A percentile compares a stretch with the other conserved stretches of the same genome.
These are phyloP conservation scores for Posidonia oceanica DNA, from an alignment of 116 monocot species.

Conservation along the genomic window DNA sequence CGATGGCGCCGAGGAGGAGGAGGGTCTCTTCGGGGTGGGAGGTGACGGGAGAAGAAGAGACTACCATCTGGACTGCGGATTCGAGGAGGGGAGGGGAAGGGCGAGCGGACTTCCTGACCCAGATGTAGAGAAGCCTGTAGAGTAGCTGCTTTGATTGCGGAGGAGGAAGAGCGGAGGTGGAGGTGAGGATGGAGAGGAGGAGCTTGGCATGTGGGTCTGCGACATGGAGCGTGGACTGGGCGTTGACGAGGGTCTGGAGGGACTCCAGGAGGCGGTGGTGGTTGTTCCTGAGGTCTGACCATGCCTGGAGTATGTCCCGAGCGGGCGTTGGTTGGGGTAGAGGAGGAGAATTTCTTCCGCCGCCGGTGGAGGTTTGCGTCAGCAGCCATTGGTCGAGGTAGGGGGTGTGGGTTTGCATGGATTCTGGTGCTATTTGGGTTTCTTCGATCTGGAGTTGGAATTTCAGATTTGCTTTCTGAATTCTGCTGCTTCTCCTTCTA, in stretches of 20 bases:
- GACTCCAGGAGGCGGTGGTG: conserved; percentile 21
- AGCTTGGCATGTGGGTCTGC: conserved; percentile 53
- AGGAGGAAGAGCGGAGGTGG: conserved; percentile 12
- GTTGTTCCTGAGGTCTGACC: conserved; percentile 42
- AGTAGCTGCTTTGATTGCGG: conserved; percentile 14
- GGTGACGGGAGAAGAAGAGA: conserved; percentile 8
- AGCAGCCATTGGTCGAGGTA: conserved; percentile 47
- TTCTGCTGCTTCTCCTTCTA: too few species aligned
- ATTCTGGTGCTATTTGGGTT: too few species aligned
- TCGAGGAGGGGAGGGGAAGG: conserved; percentile 34
- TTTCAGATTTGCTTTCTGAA: too few species aligned
- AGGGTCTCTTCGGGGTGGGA: conserved; percentile 12
- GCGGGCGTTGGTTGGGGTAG: conserved; percentile 11
- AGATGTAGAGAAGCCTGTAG: conserved; percentile 43
- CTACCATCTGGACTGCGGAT: conserved; percentile 11
- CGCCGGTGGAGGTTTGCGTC: conserved; percentile 2
- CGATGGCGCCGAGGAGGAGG: conserved; percentile 52
- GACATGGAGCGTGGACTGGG: conserved; percentile 41
- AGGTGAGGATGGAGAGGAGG: conserved; percentile 55
- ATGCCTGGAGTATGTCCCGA: conserved; percentile 44
- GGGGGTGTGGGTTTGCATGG: conserved; percentile 14
- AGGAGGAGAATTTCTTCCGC: not conserved
- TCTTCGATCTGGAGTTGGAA: too few species aligned
- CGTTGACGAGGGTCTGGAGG: conserved; percentile 44
- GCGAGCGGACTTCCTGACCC: conserved; percentile 39